A percentile compares a stretch with the other conserved stretches of the same genome.
Evolutionary conservation across 1,284 basidiomycete genomes (phyloP).

Genomic region (Ganoderma meredithae): DNA sequence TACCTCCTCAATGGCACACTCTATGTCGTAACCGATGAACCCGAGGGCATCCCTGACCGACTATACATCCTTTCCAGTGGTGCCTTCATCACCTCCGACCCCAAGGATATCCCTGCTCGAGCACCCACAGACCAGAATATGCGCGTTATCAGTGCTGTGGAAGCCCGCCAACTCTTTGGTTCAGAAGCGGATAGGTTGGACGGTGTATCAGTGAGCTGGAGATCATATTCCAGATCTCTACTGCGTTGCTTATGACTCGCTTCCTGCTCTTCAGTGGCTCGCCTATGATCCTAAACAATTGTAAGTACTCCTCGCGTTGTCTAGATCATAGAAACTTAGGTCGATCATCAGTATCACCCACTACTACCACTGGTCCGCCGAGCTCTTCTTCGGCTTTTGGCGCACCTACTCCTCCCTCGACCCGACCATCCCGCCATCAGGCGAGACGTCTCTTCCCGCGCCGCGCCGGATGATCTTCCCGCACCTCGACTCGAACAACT

Average conservation of each 20-base stretch:
- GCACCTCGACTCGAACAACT: slow-evolving; percentile 74
- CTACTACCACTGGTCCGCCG: slow-evolving; percentile 88
- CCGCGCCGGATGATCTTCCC: slow-evolving; percentile 80
- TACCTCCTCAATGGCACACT: slow-evolving; percentile 82
- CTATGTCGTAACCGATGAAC: slow-evolving; percentile 72
- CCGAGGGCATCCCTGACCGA: slow-evolving; percentile 59
- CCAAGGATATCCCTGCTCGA: slow-evolving; percentile 54
- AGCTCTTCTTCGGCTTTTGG: slow-evolving; percentile 90
- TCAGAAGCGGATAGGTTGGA: slow-evolving; percentile 64
- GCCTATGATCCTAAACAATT: slow-evolving; percentile 87
- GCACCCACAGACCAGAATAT: slow-evolving; percentile 81
- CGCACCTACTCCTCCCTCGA: slow-evolving; percentile 86
- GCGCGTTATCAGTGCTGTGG: slow-evolving; percentile 71
- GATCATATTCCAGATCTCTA: not conserved
- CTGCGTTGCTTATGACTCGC: not conserved
- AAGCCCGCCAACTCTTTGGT: slow-evolving; percentile 77
- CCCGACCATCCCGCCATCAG: slow-evolving; percentile 66
- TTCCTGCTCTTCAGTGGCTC: slow-evolving; percentile 59
- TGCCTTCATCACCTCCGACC: slow-evolving; percentile 53
- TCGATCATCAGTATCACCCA: slow-evolving; percentile 65
- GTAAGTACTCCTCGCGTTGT: slow-evolving; percentile 51
- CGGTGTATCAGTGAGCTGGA: slow-evolving; percentile 66
- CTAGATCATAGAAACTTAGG: slow-evolving; percentile 14
- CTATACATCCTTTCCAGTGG: slow-evolving; percentile 66
- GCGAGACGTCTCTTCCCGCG: slow-evolving; percentile 73